Evolutionary conservation across 768 basidiomycete genomes (phyloP).

Genomic region (Podaxis sp.): DNA sequence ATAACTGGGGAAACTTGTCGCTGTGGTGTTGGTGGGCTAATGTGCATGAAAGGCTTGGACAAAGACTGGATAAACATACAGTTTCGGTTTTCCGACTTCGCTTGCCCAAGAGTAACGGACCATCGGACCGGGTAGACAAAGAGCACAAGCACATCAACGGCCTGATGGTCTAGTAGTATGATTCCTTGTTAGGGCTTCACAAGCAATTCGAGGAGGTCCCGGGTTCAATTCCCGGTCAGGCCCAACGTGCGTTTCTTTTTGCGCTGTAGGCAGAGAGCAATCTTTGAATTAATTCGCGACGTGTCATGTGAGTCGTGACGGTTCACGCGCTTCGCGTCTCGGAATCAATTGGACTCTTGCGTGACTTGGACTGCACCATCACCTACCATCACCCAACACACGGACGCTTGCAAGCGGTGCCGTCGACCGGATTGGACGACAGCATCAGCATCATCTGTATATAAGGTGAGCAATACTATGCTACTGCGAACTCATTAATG

Average conservation of each 20-base stretch:
- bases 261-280: too few species aligned
- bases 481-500: background rate
- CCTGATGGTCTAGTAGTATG: slow-evolving; percentile 6
- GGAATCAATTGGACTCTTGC: background rate
- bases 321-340: background rate
- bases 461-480: slow-evolving; percentile 1
- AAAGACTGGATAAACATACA: too few species aligned
- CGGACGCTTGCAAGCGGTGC: background rate
- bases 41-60: too few species aligned
- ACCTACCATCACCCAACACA: background rate
- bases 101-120: too few species aligned
- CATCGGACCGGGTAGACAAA: too few species aligned
- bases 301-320: background rate
- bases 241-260: slow-evolving; percentile 28
- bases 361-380: background rate
- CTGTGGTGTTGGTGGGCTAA: slow-evolving; percentile 14
- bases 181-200: background rate
- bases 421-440: background rate
- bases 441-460: background rate
- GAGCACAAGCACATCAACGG: slow-evolving; percentile 5
- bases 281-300: background rate
- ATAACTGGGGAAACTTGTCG: slow-evolving; percentile 24
- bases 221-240: slow-evolving; percentile 85
- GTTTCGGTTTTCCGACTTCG: too few species aligned
- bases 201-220: slow-evolving; percentile 67